A percentile compares a stretch with the other conserved stretches of the same genome.
phyloP scores from a whole-genome alignment of 2,329 filamentous ascomycete genomes.

The Onygenales sp. region DNA sequence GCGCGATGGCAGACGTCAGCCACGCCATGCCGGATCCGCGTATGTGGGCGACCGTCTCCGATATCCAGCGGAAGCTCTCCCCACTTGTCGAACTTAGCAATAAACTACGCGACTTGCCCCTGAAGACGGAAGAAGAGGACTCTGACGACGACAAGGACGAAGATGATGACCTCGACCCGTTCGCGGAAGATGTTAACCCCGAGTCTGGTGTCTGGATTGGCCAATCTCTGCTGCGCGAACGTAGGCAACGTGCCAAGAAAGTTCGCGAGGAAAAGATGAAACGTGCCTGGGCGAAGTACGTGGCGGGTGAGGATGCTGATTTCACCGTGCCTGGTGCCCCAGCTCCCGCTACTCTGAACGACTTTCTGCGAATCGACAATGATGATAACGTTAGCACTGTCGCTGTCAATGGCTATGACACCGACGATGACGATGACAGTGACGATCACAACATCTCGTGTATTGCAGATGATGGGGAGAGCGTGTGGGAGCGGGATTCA shows the following conservation, averaged over 20 bases:
- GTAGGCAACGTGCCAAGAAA: not conserved
- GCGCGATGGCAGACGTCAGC: slow-evolving; percentile 5
- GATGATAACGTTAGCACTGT: not conserved
- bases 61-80: not conserved
- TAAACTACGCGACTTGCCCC: not conserved
- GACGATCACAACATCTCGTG: not conserved
- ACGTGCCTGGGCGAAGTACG: not conserved
- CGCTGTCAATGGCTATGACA: not conserved
- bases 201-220: not conserved
- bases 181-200: not conserved
- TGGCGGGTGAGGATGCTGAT: too few relatives aligned
- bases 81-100: not conserved
- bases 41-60: slow-evolving; percentile 1
- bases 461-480: too few relatives aligned
- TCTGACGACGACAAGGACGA: not conserved
- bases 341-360: too few relatives aligned
- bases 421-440: not conserved
- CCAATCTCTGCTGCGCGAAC: not conserved
- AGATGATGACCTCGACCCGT: not conserved
- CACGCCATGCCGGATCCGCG: slow-evolving; percentile 2
- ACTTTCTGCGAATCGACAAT: not conserved
- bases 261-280: not conserved
- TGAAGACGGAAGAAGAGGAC: not conserved
- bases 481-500: too few relatives aligned
- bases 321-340: too few relatives aligned